Evolutionary conservation across 495 filamentous ascomycete genomes (phyloP), one percentile per base, ranked within the genome.

Genomic region (Parathielavia hyrcaniae): DNA sequence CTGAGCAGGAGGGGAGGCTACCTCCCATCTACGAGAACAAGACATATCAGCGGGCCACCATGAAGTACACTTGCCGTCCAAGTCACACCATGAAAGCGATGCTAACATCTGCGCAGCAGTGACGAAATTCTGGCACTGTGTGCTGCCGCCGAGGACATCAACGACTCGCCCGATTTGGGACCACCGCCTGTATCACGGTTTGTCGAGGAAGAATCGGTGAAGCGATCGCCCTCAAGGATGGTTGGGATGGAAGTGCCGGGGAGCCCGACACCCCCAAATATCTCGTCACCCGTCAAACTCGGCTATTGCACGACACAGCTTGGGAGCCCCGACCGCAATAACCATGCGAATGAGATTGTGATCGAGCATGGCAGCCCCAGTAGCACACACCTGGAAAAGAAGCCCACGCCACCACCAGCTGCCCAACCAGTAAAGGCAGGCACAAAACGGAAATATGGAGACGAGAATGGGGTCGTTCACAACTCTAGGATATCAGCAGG

Each of bases 11-110:
- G 62, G 87, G 85, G 34, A 79, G 79, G 61, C 70, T 98, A 54
- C 88, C 92, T 9, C 83, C 87, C 0, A 96, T 98, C 50, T 68
- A 83, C 50, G 93, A 98, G 71, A 85, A 88, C 66, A 93, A 91
- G 70, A 73, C 73, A 39, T 95, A 82, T 63, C 86, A 86, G 16
- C 76, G 90, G 55, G 75, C 74, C 56, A 91, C 89, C 4, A 71
- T 93, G 58, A 87, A 85, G 88, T 95, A 77, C 62, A 83, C 68
- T 2, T 8, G 4, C 10, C 19, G 9, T 13, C 1, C 7, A 0
- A 7, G 17, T 10, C 26, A 34, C 14, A 6, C 10, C 35, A 1
- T 14, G 8, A 6, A 35, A 5, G 22, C 19, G 17, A 35, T 55
- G 20, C 68, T 68, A 36, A 70, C 59, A 32, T 1, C 3, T 14